These are phyloP conservation scores for Rheum nobile DNA, from an alignment of 148 eudicot species.

Conservation along the genomic window DNA sequence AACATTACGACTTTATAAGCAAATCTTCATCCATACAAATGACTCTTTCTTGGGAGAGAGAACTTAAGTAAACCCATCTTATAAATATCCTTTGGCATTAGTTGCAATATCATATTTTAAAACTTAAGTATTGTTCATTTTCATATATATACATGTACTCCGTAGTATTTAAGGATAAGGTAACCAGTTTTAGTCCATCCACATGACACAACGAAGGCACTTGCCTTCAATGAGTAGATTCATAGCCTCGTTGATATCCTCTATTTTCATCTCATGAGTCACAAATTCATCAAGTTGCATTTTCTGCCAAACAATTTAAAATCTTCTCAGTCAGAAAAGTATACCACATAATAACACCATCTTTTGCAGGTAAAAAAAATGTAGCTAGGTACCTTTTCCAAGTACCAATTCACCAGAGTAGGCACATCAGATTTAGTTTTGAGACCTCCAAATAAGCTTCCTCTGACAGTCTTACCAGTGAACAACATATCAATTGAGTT, in stretches of 20 bases:
- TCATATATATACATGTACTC: too few species aligned
- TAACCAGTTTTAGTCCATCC: slow-evolving; percentile 54
- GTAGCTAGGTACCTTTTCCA: slow-evolving; percentile 17
- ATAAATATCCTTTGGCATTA: too few species aligned
- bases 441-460: slow-evolving; percentile 20
- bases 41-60: too few species aligned
- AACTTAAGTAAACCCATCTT: too few species aligned
- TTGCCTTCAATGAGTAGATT: slow-evolving; percentile 51
- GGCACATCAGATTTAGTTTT: slow-evolving; percentile 21
- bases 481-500: slow-evolving; percentile 10
- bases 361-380: too few species aligned
- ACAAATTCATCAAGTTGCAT: slow-evolving; percentile 59
- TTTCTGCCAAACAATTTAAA: slow-evolving; percentile 27
- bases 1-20: too few species aligned
- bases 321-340: background rate
- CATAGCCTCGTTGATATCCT: slow-evolving; percentile 71
- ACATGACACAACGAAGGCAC: slow-evolving; percentile 62
- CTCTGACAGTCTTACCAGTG: slow-evolving; percentile 16
- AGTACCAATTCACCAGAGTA: slow-evolving; percentile 15
- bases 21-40: too few species aligned
- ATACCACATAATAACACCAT: background rate
- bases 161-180: too few species aligned
- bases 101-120: too few species aligned
- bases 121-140: too few species aligned
- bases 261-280: slow-evolving; percentile 58